Conservation (phyloP, 108 stramenopile species). For the Cylindrotheca fusiformis region DNA sequence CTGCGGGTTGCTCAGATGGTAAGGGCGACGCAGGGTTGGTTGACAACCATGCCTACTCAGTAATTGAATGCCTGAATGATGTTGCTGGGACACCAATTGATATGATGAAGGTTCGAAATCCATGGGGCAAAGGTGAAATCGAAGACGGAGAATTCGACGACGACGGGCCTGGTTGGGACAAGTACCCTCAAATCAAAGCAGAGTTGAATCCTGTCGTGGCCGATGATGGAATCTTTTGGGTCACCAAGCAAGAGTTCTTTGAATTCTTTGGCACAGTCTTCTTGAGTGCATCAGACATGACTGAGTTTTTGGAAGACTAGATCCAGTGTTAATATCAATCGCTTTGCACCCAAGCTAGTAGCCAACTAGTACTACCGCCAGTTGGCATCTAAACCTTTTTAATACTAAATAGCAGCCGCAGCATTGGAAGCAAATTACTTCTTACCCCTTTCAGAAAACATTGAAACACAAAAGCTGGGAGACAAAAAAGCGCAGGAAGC, state of each 20-base stretch:
- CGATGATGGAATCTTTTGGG: constrained; percentile 46
- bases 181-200: constrained; percentile 34
- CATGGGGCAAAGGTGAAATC: constrained; percentile 48
- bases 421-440: no score
- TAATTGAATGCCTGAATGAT: constrained; percentile 35
- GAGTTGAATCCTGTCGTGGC: constrained; percentile 29
- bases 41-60: constrained; percentile 46
- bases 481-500: no score
- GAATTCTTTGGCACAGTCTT: constrained; percentile 30
- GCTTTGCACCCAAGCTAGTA: no score
- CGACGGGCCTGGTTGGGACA: constrained; percentile 44
- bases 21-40: constrained; percentile 34
- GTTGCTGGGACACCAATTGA: constrained; percentile 39
- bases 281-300: constrained; percentile 37
- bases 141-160: constrained; percentile 46
- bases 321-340: no score
- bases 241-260: constrained; percentile 47
- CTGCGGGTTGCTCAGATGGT: constrained; percentile 34
- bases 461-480: no score
- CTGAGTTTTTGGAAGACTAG: constrained; percentile 37
- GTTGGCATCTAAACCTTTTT: no score
- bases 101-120: constrained; percentile 43
- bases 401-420: no score
- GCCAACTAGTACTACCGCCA: no score
- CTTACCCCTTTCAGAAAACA: no score